A percentile compares a stretch with the other conserved stretches of the same genome.
phyloP scores from a whole-genome alignment of 2,329 filamentous ascomycete genomes.

The Colletotrichum salicis region DNA sequence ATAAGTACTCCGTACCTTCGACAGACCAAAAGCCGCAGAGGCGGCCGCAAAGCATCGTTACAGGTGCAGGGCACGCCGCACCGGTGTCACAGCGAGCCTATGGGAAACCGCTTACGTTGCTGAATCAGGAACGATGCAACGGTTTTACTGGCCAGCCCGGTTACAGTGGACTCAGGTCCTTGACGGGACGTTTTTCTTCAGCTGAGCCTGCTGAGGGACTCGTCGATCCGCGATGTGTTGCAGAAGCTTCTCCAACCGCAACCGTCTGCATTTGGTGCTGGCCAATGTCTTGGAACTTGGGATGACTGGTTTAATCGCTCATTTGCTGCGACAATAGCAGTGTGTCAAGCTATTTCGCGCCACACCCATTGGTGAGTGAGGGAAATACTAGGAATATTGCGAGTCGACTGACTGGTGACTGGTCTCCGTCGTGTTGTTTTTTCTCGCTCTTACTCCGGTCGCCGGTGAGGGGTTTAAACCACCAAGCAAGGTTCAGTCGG shows the following conservation, averaged over 20 bases:
- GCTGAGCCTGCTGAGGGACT: not conserved
- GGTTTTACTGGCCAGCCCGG: constrained; percentile 22
- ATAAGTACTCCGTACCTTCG: not conserved
- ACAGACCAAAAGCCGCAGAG: constrained; percentile 3
- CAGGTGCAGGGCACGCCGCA: constrained; percentile 2
- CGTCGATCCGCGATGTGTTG: constrained; percentile 6
- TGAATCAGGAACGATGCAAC: constrained; percentile 16
- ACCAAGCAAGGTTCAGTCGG: constrained; percentile 24
- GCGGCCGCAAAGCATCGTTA: constrained; percentile 17
- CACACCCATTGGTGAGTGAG: constrained; percentile 29
- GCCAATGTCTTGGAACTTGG: not conserved
- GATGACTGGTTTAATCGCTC: constrained; percentile 25
- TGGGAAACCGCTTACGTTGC: constrained; percentile 26
- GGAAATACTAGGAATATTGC: constrained; percentile 21
- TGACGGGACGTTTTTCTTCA: not conserved
- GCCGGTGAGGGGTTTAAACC: constrained; percentile 29
- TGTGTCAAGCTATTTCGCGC: constrained; percentile 18
- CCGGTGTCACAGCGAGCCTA: constrained; percentile 11
- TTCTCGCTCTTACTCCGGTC: constrained; percentile 25
- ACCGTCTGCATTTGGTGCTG: not conserved
- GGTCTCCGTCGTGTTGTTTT: not conserved
- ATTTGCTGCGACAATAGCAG: not conserved
- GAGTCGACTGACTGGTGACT: not conserved
- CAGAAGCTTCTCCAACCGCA: constrained; percentile 19
- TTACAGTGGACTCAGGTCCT: not conserved